A percentile compares a stretch with the other conserved stretches of the same genome.
Conservation (phyloP, 352 stramenopile genomes). For the Phytophthora citricola region DNA sequence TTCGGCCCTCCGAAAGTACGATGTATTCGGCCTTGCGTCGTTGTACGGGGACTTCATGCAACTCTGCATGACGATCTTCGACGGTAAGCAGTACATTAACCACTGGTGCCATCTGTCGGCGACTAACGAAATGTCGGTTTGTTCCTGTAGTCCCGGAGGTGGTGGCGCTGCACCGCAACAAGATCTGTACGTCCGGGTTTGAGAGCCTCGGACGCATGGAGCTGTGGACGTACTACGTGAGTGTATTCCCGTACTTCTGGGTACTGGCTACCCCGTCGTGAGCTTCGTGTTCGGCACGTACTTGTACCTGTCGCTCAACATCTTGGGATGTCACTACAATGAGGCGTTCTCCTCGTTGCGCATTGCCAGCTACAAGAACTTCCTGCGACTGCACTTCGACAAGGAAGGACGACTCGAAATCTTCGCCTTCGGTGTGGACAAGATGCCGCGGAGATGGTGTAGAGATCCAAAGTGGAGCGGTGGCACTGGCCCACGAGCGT, state of each 20-base stretch:
- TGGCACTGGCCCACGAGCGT: constrained; percentile 48
- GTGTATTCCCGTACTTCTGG: constrained; percentile 90
- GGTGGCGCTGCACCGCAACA: constrained; percentile 81
- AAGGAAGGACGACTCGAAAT: constrained; percentile 79
- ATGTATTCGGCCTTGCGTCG: constrained; percentile 66
- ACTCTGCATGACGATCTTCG: constrained; percentile 86
- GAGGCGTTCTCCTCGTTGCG: constrained; percentile 89
- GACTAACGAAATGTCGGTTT: constrained; percentile 16
- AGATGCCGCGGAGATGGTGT: constrained; percentile 88
- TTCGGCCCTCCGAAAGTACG: constrained; percentile 65
- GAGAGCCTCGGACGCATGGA: constrained; percentile 73
- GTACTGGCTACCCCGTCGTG: constrained; percentile 80
- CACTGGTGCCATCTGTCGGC: background rate
- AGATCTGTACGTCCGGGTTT: constrained; percentile 78
- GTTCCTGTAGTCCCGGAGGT: constrained; percentile 71
- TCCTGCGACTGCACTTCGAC: constrained; percentile 83
- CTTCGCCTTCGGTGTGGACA: constrained; percentile 89
- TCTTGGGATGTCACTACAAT: constrained; percentile 90
- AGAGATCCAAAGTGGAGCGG: constrained; percentile 85
- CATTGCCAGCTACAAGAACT: constrained; percentile 92
- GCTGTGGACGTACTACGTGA: constrained; percentile 84
- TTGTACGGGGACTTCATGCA: constrained; percentile 77
- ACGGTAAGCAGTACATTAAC: constrained; percentile 50
- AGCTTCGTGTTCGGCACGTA: constrained; percentile 87
- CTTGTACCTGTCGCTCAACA: constrained; percentile 86